Evolutionary conservation across 1,139 yeast species (phyloP).

Genomic region (Chernovozyma sophiae-reginae): DNA sequence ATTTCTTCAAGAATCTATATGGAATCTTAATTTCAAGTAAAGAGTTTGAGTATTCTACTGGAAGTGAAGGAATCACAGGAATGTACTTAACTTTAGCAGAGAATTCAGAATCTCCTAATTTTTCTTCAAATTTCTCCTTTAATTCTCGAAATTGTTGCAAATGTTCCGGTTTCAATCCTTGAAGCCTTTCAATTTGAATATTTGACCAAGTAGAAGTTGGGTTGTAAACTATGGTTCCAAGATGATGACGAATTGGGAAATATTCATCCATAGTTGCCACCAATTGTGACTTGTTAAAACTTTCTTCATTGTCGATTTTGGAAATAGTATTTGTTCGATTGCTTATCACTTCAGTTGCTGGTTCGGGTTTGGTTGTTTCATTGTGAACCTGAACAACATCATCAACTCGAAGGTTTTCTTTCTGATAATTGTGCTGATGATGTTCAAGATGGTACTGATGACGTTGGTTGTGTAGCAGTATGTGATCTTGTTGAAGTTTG

Average conservation of each 20-base stretch:
- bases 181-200: slow-evolving; percentile 32
- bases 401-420: neutral
- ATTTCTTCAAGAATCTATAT: slow-evolving; percentile 28
- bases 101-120: slow-evolving; percentile 18
- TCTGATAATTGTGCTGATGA: neutral
- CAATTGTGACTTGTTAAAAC: neutral
- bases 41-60: slow-evolving; percentile 52
- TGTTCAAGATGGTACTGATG: too few species aligned
- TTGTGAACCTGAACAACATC: neutral
- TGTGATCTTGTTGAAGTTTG: neutral
- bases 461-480: neutral
- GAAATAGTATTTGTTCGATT: neutral
- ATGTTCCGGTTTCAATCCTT: slow-evolving; percentile 36
- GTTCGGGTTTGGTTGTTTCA: neutral
- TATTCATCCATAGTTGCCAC: slow-evolving; percentile 27
- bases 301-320: neutral
- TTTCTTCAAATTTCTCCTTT: slow-evolving; percentile 22
- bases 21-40: slow-evolving; percentile 67
- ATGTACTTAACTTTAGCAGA: slow-evolving; percentile 22
- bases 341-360: neutral
- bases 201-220: slow-evolving; percentile 50
- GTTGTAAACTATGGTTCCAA: slow-evolving; percentile 62
- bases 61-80: slow-evolving; percentile 45
- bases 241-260: slow-evolving; percentile 43
- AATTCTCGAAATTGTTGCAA: slow-evolving; percentile 27